Conservation (phyloP, 2,329 filamentous ascomycete species). For the Tolypocladium tundrense region DNA sequence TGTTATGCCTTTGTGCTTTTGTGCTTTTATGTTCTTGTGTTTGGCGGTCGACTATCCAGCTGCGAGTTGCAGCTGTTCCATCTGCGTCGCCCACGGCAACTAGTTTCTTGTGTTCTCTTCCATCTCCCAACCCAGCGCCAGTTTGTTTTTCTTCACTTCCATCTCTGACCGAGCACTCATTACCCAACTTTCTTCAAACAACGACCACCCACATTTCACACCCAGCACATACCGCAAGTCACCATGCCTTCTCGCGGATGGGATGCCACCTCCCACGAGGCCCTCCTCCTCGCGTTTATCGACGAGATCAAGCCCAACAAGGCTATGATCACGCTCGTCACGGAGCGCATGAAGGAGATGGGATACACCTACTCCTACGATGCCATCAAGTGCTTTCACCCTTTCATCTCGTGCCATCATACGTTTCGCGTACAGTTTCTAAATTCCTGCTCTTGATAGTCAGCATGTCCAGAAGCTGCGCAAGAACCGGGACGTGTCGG, state of each 20-base stretch:
- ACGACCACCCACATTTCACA: not conserved
- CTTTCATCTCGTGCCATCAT: not conserved
- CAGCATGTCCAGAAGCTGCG: constrained; percentile 37
- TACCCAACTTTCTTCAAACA: not conserved
- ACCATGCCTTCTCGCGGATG: constrained; percentile 18
- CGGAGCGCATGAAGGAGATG: constrained; percentile 17
- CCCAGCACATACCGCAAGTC: not conserved
- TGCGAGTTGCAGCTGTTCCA: not conserved
- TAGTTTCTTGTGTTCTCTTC: not conserved
- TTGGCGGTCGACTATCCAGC: not conserved
- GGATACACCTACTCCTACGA: constrained; percentile 28
- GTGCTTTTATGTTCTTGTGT: not conserved
- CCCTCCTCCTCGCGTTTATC: constrained; percentile 26
- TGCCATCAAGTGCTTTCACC: constrained; percentile 27
- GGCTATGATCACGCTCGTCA: constrained; percentile 20
- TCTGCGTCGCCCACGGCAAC: not conserved
- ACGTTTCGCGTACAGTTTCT: constrained; percentile 1
- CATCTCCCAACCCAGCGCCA: not conserved
- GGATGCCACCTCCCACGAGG: constrained; percentile 27
- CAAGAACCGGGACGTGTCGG: constrained; percentile 19
- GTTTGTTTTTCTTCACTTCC: not conserved
- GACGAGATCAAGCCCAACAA: constrained; percentile 24
- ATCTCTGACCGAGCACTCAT: not conserved
- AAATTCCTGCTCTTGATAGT: constrained; percentile 15
- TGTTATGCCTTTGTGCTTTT: not conserved